Evolutionary conservation across 202 grass and related monocot genomes (phyloP), one percentile per base, ranked within the genome.

Genomic region (Zoysia matrella): DNA sequence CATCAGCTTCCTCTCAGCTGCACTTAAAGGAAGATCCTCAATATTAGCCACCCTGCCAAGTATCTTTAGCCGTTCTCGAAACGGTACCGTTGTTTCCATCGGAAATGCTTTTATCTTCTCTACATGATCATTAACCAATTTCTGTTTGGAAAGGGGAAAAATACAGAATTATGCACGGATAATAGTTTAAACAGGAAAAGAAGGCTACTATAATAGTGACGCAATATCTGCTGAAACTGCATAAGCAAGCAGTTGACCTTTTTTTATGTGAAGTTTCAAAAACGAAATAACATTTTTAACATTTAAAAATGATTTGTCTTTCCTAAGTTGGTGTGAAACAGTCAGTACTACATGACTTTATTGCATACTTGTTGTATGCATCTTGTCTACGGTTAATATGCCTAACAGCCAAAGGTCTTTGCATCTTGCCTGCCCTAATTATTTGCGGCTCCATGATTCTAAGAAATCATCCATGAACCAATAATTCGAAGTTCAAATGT

Each of bases 1-100:
- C 96, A 99, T 99, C 69, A 99, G 81, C 73, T 99, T 99, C 83
- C 93, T 94, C 81, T 99, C 96, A 1, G 93, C 91, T 40, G 82
- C 83, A 71, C 81, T 99, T 72, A 99, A 82, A 90, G 96, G 93
- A 86, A 99, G 83, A 72, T 99, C 96, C 65, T 99, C 96, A 71
- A 99, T 52, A 90, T 99, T 99, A 79, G 89, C 91, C 71, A 99
- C 93, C 41, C 91, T 86, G 8, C 91, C 96, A 67, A 96, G 93
- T 85, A 99, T 96, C 85, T 99, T 99, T 40, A 99, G 75, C 74
- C 96, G 83, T 82, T 99, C 93, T 78, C 96, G 86, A 91, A 94
- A 96, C 69, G 93, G 91, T 78, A 89, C 48, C 10, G 56, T 89
- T 66, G 86, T 80, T 83, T 99, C 93, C 87, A 96, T 85, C 51